Evolutionary conservation across 2,329 filamentous ascomycete genomes (phyloP), one percentile per base, ranked within the genome.

Genomic region (Arthrobotrys sinensis): DNA sequence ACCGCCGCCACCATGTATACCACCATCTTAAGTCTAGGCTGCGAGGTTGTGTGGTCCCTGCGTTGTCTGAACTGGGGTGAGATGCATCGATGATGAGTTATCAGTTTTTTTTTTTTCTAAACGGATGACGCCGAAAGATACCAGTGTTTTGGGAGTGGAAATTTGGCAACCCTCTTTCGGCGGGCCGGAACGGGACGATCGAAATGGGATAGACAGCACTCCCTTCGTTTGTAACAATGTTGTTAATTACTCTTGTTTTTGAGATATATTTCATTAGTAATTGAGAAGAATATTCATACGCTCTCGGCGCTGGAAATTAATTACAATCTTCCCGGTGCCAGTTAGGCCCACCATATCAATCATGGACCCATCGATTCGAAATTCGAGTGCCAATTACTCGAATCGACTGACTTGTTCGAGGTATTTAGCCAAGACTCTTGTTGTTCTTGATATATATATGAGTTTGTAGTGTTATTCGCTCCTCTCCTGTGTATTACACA

Each of bases 1-100:
- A 24, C 48, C 10, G 48, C 21, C 5, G 10, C 40, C 40, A 24
- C 19, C 36, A 38, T 28, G 24, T 28, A 38, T 38, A 38, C 8
- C 36, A 28, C 24, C 24, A 28, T 38, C 19, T 7, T 6, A 21
- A 48, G 19, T 38, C 32, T 57, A 57, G 52, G 52, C 52, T 57
- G 52, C 52, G 52, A 57, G 52, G 14, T 57, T 57, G 34, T 36
- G 52, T 57, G 52, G 52, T 57, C 52, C 52, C 52, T 57, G 52
- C 52, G 52, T 57, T 57, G 52, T 19, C 52, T 38, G 32, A n/a
- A 36, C 52, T 38, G 52, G 52, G 52, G 52, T 38, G 52, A 57
- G 52, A 57, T 28, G 24, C 24, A 28, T 28, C 24, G 24, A 28
- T 57, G 52, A 57, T 57, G 52, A 57, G 52, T 57, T 57, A 57